Percentiles rank a stretch among this genome's conserved stretches.
Evolutionary conservation across 768 basidiomycete genomes (phyloP).

Genomic region (Crucibulum laeve): DNA sequence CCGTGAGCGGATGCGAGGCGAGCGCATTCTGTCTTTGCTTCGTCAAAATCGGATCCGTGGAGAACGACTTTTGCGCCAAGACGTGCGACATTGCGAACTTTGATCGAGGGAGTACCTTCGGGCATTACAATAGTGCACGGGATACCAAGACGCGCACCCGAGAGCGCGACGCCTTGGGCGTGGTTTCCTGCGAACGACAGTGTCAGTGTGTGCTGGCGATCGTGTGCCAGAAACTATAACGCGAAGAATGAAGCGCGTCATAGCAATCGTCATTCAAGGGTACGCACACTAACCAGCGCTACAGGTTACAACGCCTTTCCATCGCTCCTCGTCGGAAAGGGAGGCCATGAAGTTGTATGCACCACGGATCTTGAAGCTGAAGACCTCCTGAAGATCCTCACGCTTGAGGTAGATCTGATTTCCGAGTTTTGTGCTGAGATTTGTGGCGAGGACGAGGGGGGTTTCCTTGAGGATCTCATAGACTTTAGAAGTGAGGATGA

Average conservation of each 20-base stretch:
- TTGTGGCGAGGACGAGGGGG: slow-evolving; percentile 82
- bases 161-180: slow-evolving; percentile 96
- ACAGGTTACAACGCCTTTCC: slow-evolving; percentile 97
- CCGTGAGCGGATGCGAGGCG: slow-evolving; percentile 74
- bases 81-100: slow-evolving; percentile 91
- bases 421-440: slow-evolving; percentile 83
- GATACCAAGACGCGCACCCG: slow-evolving; percentile 81
- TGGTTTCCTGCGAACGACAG: slow-evolving; percentile 73
- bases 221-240: background rate
- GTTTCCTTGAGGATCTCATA: slow-evolving; percentile 89
- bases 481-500: slow-evolving; percentile 86
- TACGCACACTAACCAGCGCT: slow-evolving; percentile 89
- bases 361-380: slow-evolving; percentile 98
- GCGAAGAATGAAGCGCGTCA: too few species aligned
- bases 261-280: slow-evolving; percentile 15
- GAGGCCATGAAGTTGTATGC: slow-evolving; percentile 99
- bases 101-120: slow-evolving; percentile 89
- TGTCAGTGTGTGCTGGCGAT: background rate
- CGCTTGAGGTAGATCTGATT: slow-evolving; percentile 96
- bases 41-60: slow-evolving; percentile 91
- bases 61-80: slow-evolving; percentile 93
- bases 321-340: slow-evolving; percentile 81
- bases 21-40: slow-evolving; percentile 91
- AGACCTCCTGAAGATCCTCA: slow-evolving; percentile 95
- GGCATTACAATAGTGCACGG: slow-evolving; percentile 99